Evolutionary conservation across 202 grass and related monocot species (phyloP).

Genomic region (Tripidium arundinaceum): DNA sequence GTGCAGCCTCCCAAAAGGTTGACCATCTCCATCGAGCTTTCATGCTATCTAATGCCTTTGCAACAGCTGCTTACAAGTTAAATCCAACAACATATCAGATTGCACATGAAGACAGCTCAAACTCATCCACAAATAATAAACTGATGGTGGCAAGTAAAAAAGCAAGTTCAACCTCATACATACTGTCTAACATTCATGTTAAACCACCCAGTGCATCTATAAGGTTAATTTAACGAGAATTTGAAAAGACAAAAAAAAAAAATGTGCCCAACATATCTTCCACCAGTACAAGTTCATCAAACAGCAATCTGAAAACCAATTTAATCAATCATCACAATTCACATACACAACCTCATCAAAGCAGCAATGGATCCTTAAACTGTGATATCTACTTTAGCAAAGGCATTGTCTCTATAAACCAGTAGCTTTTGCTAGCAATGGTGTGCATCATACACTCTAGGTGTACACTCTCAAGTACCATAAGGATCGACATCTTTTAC

Average conservation of each 20-base stretch:
- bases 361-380: neutral
- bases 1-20: slow-evolving; percentile 91
- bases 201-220: neutral
- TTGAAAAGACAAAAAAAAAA: neutral
- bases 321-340: neutral
- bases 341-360: neutral
- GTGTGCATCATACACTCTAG: neutral
- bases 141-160: neutral
- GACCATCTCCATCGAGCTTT: slow-evolving; percentile 68
- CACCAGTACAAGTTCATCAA: neutral
- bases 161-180: neutral
- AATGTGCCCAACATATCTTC: neutral
- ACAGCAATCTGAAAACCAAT: neutral
- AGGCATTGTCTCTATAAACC: too few relatives aligned
- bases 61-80: slow-evolving; percentile 49
- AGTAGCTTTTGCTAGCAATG: neutral
- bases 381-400: too few relatives aligned
- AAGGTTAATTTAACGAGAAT: neutral
- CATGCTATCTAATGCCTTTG: slow-evolving; percentile 56
- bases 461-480: neutral
- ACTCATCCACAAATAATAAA: neutral
- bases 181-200: neutral
- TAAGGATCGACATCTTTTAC: neutral
- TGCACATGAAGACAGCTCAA: neutral
- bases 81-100: slow-evolving; percentile 12